Conservation (phyloP, 371 early-diverging fungal species). For the Sporodiniella umbellata region DNA sequence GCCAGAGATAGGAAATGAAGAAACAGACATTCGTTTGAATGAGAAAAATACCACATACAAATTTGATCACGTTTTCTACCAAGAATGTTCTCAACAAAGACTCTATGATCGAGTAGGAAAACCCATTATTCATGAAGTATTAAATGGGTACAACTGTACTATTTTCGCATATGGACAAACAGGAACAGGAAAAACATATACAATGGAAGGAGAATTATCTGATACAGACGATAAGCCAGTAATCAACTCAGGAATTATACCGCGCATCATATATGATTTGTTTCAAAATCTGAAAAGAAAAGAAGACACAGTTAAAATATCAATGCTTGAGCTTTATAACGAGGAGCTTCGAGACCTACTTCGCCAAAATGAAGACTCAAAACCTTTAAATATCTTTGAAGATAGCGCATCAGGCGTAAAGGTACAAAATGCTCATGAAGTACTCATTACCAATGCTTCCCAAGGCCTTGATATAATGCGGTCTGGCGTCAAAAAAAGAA, state of each 20-base stretch:
- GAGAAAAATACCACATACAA: constrained; percentile 65
- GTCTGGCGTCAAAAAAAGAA: constrained; percentile 73
- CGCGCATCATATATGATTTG: constrained; percentile 79
- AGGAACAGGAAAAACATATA: constrained; percentile 89
- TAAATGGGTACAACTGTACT: constrained; percentile 87
- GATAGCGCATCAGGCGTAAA: constrained; percentile 64
- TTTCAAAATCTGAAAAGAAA: constrained; percentile 67
- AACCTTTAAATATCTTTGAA: constrained; percentile 60
- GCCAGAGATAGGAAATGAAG: constrained; percentile 21
- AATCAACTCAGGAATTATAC: constrained; percentile 82
- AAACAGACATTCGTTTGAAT: constrained; percentile 24
- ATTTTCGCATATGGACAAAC: constrained; percentile 97
- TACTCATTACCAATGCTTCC: constrained; percentile 61
- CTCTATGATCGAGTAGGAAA: constrained; percentile 83
- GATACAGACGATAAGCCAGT: constrained; percentile 23
- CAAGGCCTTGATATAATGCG: constrained; percentile 79
- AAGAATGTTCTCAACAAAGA: constrained; percentile 73
- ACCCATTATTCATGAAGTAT: constrained; percentile 79
- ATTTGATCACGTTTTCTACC: constrained; percentile 93
- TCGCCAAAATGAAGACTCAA: constrained; percentile 36
- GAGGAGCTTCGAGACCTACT: constrained; percentile 96
- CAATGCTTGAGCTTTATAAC: constrained; percentile 97
- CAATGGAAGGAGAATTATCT: constrained; percentile 83
- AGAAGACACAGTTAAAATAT: constrained; percentile 76
- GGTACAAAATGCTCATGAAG: constrained; percentile 82